Evolutionary conservation across 208 protist genomes (phyloP).

Genomic region (Trypanosoma congolense): DNA sequence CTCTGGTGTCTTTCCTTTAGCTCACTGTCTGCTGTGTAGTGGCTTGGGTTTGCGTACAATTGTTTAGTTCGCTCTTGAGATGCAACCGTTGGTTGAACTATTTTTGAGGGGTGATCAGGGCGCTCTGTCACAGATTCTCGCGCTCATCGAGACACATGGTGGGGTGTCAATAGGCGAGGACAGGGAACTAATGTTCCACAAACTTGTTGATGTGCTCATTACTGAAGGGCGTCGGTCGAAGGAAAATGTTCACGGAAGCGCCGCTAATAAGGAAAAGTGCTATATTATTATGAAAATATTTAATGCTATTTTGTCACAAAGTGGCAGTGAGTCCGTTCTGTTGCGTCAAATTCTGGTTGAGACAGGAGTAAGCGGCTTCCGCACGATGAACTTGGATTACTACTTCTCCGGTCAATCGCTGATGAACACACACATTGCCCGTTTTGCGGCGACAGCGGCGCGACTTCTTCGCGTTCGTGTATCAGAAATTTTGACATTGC

Average conservation of each 20-base stretch:
- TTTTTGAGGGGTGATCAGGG: constrained; percentile 31
- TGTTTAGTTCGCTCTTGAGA: constrained; percentile 4
- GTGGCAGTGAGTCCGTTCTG: constrained; percentile 12
- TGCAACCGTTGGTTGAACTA: constrained; percentile 29
- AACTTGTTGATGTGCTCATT: constrained; percentile 33
- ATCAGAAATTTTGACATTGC: constrained; percentile 28
- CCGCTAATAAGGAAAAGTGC: constrained; percentile 11
- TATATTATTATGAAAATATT: constrained; percentile 41
- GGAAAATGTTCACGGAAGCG: background rate
- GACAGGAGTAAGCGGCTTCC: constrained; percentile 34
- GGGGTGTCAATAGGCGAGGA: background rate
- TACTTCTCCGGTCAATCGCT: constrained; percentile 28
- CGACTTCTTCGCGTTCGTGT: constrained; percentile 23
- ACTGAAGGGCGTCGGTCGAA: constrained; percentile 21
- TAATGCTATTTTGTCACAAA: constrained; percentile 13
- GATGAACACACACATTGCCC: constrained; percentile 28
- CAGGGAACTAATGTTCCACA: constrained; percentile 9
- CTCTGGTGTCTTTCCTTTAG: too few relatives aligned
- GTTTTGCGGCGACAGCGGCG: constrained; percentile 37
- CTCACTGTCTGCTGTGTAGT: too few relatives aligned
- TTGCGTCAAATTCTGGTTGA: constrained; percentile 23
- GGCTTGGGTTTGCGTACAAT: background rate
- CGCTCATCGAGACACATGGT: constrained; percentile 26
- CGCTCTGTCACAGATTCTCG: constrained; percentile 33
- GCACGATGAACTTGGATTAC: constrained; percentile 44